A percentile compares a stretch with the other conserved stretches of the same genome.
Evolutionary conservation across 495 filamentous ascomycete species (phyloP).

Genomic region (Aspergillus cristatus): DNA sequence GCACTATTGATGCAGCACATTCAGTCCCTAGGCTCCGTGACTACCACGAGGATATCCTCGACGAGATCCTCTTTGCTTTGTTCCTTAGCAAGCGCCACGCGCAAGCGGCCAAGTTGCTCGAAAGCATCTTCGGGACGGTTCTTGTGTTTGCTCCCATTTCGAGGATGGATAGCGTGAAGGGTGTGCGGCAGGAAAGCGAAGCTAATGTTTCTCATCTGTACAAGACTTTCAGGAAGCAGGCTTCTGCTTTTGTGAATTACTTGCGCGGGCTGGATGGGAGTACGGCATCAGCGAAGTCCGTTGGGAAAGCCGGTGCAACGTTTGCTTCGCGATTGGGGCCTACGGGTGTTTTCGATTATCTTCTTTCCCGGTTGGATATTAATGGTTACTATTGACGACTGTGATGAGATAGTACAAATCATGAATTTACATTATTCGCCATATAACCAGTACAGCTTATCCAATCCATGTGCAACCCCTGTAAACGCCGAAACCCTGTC

Average conservation of each 20-base stretch:
- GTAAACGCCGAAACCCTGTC: too few relatives aligned
- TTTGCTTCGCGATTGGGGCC: slow-evolving; percentile 24
- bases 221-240: slow-evolving; percentile 53
- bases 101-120: slow-evolving; percentile 62
- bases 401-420: neutral
- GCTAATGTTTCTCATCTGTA: slow-evolving; percentile 47
- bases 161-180: slow-evolving; percentile 30
- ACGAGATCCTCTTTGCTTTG: slow-evolving; percentile 65
- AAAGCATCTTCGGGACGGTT: slow-evolving; percentile 66
- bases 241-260: slow-evolving; percentile 50
- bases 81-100: slow-evolving; percentile 48
- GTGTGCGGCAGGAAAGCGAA: slow-evolving; percentile 28
- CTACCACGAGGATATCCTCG: slow-evolving; percentile 69
- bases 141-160: slow-evolving; percentile 55
- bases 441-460: too few relatives aligned
- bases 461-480: too few relatives aligned
- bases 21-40: slow-evolving; percentile 54
- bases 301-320: slow-evolving; percentile 16
- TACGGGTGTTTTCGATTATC: slow-evolving; percentile 39
- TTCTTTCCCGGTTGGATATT: slow-evolving; percentile 40
- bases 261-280: slow-evolving; percentile 38
- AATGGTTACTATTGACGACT: slow-evolving; percentile 35
- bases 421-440: too few relatives aligned
- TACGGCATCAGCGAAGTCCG: slow-evolving; percentile 29
- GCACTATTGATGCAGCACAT: slow-evolving; percentile 43